A percentile compares a stretch with the other conserved stretches of the same genome.
These are phyloP conservation scores for Coemansia sp. DNA, from an alignment of 192 early-diverging fungal genomes.

Conservation along the genomic window DNA sequence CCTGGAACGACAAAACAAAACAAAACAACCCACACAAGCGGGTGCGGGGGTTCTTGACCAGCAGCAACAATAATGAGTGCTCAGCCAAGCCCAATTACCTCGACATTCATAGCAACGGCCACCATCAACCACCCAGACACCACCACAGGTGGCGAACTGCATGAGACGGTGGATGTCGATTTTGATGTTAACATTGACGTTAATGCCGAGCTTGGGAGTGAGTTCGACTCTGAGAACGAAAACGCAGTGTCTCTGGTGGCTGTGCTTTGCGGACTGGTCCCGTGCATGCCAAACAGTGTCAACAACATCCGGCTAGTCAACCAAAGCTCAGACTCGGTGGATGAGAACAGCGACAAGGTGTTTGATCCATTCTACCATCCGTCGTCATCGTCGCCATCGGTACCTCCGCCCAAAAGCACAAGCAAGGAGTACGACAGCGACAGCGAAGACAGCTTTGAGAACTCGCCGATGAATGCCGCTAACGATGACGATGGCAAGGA, in stretches of 20 bases:
- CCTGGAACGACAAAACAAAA: too few species aligned
- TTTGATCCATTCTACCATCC: constrained; percentile 6
- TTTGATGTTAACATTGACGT: background rate
- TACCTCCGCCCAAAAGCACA: background rate
- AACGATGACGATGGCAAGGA: background rate
- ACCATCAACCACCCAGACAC: background rate
- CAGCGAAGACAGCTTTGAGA: background rate
- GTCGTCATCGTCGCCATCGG: background rate
- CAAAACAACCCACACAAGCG: too few species aligned
- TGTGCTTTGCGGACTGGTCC: constrained; percentile 13
- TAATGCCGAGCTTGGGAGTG: background rate
- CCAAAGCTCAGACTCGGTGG: background rate
- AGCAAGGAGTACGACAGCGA: background rate
- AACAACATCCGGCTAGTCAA: constrained; percentile 19
- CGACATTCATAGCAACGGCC: background rate
- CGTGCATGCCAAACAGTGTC: constrained; percentile 11
- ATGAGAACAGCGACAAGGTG: constrained; percentile 5
- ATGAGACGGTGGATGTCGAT: background rate
- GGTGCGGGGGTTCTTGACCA: too few species aligned
- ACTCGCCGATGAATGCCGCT: background rate
- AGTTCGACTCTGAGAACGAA: background rate
- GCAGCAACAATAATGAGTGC: background rate
- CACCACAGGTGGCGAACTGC: background rate
- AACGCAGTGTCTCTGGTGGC: constrained; percentile 24
- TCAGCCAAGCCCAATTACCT: background rate